A percentile compares a stretch with the other conserved stretches of the same genome.
phyloP scores from a whole-genome alignment of 1,139 yeast genomes.

The Taphrina betulina region DNA sequence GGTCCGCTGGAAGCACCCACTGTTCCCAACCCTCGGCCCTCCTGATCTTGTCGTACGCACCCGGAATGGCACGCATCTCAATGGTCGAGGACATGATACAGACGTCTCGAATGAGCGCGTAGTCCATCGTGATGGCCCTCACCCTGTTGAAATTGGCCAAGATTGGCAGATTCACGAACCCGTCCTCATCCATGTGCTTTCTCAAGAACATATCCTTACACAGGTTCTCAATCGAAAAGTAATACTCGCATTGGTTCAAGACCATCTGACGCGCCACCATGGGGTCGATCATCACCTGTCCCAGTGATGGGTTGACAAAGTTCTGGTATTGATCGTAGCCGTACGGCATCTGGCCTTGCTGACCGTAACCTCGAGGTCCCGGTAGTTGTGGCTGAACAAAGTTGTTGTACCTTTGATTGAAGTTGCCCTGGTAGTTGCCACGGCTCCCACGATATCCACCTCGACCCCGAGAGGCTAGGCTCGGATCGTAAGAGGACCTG shows the following conservation, averaged over 20 bases:
- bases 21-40: constrained; percentile 35
- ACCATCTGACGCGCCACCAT: constrained; percentile 25
- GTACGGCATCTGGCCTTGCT: constrained; percentile 2
- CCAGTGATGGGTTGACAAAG: constrained; percentile 28
- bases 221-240: constrained; percentile 82
- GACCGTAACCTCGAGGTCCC: not conserved
- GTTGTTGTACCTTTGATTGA: constrained; percentile 2
- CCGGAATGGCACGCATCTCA: constrained; percentile 47
- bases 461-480: constrained; percentile 7
- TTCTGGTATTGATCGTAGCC: constrained; percentile 10
- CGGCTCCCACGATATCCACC: constrained; percentile 28
- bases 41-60: constrained; percentile 32
- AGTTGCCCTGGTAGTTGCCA: constrained; percentile 7
- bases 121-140: constrained; percentile 55
- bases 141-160: constrained; percentile 75
- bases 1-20: constrained; percentile 36
- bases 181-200: constrained; percentile 73
- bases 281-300: constrained; percentile 24
- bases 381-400: not conserved
- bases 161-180: constrained; percentile 64
- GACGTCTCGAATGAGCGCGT: constrained; percentile 51
- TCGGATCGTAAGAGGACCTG: constrained; percentile 12
- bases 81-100: constrained; percentile 48
- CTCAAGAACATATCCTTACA: constrained; percentile 76
- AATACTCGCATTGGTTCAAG: constrained; percentile 55